phyloP scores from a whole-genome alignment of 768 basidiomycete genomes.

The Obba rivulosa region DNA sequence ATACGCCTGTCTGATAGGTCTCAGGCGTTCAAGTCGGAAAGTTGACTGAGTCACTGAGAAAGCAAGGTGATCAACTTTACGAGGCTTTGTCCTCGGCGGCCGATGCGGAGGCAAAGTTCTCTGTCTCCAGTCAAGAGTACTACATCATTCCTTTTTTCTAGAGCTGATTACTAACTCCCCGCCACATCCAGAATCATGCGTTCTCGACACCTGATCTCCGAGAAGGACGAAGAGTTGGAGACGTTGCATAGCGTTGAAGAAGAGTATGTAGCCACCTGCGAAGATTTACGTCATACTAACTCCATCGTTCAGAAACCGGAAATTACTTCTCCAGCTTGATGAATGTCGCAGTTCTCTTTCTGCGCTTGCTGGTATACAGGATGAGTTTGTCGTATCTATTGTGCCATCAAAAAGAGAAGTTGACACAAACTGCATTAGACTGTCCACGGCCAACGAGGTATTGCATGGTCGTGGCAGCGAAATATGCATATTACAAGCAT shows the following conservation, averaged over 20 bases:
- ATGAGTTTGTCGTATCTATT: conserved; percentile 7
- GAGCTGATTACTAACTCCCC: neutral
- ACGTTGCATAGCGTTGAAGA: neutral
- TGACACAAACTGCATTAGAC: neutral
- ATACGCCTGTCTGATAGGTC: neutral
- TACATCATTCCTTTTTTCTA: neutral
- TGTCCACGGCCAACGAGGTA: neutral
- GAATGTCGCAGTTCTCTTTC: conserved; percentile 3
- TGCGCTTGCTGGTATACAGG: conserved; percentile 3
- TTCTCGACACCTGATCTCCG: neutral
- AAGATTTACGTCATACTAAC: neutral
- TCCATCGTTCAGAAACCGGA: neutral
- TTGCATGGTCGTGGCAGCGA: neutral
- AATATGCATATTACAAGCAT: conserved; percentile 2
- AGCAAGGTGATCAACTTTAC: conserved; percentile 14
- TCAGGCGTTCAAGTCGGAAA: conserved; percentile 11
- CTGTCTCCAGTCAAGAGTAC: conserved; percentile 8
- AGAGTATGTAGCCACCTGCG: conserved; percentile 8
- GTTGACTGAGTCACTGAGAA: conserved; percentile 10
- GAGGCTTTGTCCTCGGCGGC: conserved; percentile 13
- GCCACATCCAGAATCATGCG: conserved; percentile 6
- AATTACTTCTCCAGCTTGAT: neutral
- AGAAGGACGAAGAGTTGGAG: conserved; percentile 11
- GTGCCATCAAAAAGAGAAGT: neutral
- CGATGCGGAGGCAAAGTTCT: conserved; percentile 13